Base-by-base conservation (phyloP, 2,329 filamentous ascomycete species). In the Aspergillus floridensis region DNA sequence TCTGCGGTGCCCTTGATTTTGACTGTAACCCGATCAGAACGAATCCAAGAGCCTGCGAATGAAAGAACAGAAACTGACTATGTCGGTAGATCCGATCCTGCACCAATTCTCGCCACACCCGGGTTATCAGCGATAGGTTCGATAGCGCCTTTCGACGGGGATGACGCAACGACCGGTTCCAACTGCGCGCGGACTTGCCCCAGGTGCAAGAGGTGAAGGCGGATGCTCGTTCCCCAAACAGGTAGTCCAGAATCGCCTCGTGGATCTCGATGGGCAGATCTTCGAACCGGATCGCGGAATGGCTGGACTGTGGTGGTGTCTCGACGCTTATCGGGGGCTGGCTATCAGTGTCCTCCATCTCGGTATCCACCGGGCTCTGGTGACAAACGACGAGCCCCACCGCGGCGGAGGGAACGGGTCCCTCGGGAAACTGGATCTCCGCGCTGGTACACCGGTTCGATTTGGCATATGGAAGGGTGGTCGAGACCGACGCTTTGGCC, bases 11-110 rank as follows among this genome's bases (percentile, higher is more conserved):
- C 89, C 75, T 90, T 89, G 66, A 92, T 79, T 74, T 91, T 91
- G 76, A 92, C 76, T 79, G 52, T 7, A n/a, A 44, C 16, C n/a
- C 47, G 26, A 35, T 41, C 32, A 56, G n/a, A 22, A 54, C 46
- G 5, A 21, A 63, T 35, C 58, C 19, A 12, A 48, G 14, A 26
- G 7, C 26, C 26, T 21, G 7, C 7, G 51, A 19, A 19, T 14
- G 32, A 19, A 14, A 38, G 49, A 22, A 51, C 49, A 19, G 1
- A 19, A 51, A 69, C 76, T 70, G 41, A 79, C 76, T 85, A 71
- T 91, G 88, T 47, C 89, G 82, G 74, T 90, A 92, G 2, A 92
- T 82, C 41, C 89, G 82, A 69, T 88, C 83, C 71, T 92, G 89
- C 21, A 92, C 85, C 58, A 91, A 70, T 38, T 80, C 76, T 52